Evolutionary conservation across 768 basidiomycete genomes (phyloP).

Genomic region (Lactifluus piperatus): DNA sequence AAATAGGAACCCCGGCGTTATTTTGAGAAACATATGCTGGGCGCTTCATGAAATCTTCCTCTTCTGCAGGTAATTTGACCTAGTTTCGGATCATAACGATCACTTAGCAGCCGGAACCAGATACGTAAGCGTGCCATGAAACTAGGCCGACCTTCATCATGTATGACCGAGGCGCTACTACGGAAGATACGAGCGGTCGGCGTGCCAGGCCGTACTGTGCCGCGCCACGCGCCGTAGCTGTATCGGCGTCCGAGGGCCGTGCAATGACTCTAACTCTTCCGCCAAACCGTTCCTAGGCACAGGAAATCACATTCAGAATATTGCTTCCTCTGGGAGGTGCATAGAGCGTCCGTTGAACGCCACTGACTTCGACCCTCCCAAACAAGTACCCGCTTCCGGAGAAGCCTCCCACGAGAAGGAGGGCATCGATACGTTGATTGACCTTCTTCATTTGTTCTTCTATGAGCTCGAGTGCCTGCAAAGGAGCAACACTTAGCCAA

Average conservation of each 20-base stretch:
- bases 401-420: constrained; percentile 87
- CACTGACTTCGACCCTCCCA: constrained; percentile 61
- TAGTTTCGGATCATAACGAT: constrained; percentile 25
- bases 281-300: constrained; percentile 51
- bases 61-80: constrained; percentile 85
- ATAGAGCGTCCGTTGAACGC: neutral
- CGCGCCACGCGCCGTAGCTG: constrained; percentile 82
- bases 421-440: constrained; percentile 67
- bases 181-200: constrained; percentile 66
- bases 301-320: neutral
- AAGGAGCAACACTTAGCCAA: neutral
- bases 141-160: constrained; percentile 61
- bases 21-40: constrained; percentile 78
- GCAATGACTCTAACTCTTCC: constrained; percentile 64
- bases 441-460: constrained; percentile 64
- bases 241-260: constrained; percentile 80
- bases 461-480: constrained; percentile 69
- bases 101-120: neutral
- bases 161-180: constrained; percentile 77
- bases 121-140: neutral
- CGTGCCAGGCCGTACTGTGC: constrained; percentile 79
- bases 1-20: constrained; percentile 66
- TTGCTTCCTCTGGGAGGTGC: constrained; percentile 10
- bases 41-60: constrained; percentile 75
- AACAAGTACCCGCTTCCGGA: constrained; percentile 81